phyloP scores from a whole-genome alignment of 805 yeast species.

The Schwanniomyces sp. region DNA sequence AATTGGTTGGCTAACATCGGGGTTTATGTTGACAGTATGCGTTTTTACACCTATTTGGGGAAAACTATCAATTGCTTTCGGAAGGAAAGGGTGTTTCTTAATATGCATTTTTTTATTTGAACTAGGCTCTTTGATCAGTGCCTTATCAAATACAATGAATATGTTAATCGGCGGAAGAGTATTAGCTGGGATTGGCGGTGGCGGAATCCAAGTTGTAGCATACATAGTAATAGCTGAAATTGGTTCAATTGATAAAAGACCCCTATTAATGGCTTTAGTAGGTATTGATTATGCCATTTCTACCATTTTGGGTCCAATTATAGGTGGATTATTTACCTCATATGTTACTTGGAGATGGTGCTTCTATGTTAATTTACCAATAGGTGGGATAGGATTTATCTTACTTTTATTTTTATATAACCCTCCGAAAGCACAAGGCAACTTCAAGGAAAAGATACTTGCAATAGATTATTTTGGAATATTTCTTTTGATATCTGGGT shows the following conservation, averaged over 20 bases:
- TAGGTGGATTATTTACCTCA: slow-evolving; percentile 64
- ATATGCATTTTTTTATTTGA: slow-evolving; percentile 25
- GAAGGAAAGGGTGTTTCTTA: slow-evolving; percentile 31
- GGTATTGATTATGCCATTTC: slow-evolving; percentile 48
- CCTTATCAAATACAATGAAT: slow-evolving; percentile 34
- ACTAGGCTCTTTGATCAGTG: slow-evolving; percentile 38
- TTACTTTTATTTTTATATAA: slow-evolving; percentile 39
- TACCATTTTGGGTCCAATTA: slow-evolving; percentile 56
- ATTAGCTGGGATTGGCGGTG: slow-evolving; percentile 38
- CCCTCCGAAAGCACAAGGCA: slow-evolving; percentile 46
- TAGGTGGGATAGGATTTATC: slow-evolving; percentile 52
- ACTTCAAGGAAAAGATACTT: slow-evolving; percentile 33
- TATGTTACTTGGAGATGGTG: slow-evolving; percentile 73
- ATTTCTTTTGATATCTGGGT: slow-evolving; percentile 36
- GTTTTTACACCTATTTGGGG: slow-evolving; percentile 39
- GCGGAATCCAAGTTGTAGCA: slow-evolving; percentile 29
- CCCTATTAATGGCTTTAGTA: slow-evolving; percentile 33
- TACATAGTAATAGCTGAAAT: slow-evolving; percentile 32
- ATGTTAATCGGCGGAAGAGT: slow-evolving; percentile 43
- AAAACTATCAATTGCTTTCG: slow-evolving; percentile 34
- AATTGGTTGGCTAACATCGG: slow-evolving; percentile 40
- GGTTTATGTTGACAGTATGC: slow-evolving; percentile 34
- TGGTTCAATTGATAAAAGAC: slow-evolving; percentile 31
- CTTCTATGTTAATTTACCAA: slow-evolving; percentile 65
- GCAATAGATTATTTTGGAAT: slow-evolving; percentile 47